phyloP scores from a whole-genome alignment of 2,329 filamentous ascomycete species.

The Didymellaceae sp. region DNA sequence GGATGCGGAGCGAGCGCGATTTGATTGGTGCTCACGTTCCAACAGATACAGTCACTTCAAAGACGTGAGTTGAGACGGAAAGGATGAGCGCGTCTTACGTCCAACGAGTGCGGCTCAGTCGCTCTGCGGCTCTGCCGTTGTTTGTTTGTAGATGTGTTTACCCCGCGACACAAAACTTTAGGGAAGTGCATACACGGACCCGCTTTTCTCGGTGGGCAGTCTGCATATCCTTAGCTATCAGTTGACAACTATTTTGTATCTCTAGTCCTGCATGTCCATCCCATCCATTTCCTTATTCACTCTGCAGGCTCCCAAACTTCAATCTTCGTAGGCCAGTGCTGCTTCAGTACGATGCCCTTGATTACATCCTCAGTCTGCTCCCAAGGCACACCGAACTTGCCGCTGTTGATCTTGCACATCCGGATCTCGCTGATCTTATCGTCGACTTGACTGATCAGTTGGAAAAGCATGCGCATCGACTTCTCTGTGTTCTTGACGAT shows the following conservation, averaged over 20 bases:
- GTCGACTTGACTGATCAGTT: constrained; percentile 47
- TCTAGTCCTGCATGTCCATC: neutral
- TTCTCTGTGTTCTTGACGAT: constrained; percentile 59
- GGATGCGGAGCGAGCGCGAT: constrained; percentile 26
- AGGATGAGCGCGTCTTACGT: neutral
- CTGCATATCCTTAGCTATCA: neutral
- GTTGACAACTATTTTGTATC: neutral
- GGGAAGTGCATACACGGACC: neutral
- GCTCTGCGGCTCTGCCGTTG: neutral
- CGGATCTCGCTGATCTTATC: constrained; percentile 43
- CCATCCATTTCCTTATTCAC: neutral
- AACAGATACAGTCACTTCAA: constrained; percentile 5
- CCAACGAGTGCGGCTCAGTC: neutral
- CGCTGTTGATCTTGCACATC: constrained; percentile 65
- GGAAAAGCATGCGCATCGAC: constrained; percentile 58
- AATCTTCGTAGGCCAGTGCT: constrained; percentile 28
- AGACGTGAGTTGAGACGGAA: constrained; percentile 11
- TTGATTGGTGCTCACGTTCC: constrained; percentile 25
- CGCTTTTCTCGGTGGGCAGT: neutral
- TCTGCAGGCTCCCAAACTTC: constrained; percentile 35
- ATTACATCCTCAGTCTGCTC: constrained; percentile 55
- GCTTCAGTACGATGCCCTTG: constrained; percentile 29
- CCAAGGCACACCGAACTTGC: constrained; percentile 64
- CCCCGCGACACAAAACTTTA: neutral
- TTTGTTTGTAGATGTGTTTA: constrained; percentile 10